phyloP scores from a whole-genome alignment of 2,329 filamentous ascomycete species.

The Colletotrichum sojae region DNA sequence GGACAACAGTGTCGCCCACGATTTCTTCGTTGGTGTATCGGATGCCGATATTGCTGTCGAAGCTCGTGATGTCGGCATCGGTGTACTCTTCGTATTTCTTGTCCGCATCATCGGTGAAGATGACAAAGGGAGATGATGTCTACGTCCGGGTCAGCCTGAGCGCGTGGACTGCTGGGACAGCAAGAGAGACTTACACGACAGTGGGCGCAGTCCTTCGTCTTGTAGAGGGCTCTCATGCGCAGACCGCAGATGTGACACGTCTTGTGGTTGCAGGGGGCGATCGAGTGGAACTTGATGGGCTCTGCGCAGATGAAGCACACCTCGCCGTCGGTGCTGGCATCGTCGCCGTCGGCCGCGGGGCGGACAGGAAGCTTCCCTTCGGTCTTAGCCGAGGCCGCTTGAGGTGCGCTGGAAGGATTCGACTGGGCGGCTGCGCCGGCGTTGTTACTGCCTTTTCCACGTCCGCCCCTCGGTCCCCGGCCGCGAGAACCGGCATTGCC shows the following conservation, averaged over 20 bases:
- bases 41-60: slow-evolving; percentile 90
- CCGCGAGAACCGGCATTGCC: slow-evolving; percentile 36
- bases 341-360: slow-evolving; percentile 46
- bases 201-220: slow-evolving; percentile 96
- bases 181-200: slow-evolving; percentile 76
- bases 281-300: slow-evolving; percentile 85
- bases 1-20: slow-evolving; percentile 88
- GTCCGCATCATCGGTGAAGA: slow-evolving; percentile 88
- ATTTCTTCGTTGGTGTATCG: slow-evolving; percentile 91
- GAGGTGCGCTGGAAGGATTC: slow-evolving; percentile 10
- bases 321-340: slow-evolving; percentile 76
- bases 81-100: slow-evolving; percentile 91
- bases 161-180: background rate
- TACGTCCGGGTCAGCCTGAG: slow-evolving; percentile 49
- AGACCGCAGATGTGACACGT: slow-evolving; percentile 97
- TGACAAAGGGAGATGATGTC: slow-evolving; percentile 83
- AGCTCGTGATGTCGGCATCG: slow-evolving; percentile 79
- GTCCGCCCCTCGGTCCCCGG: slow-evolving; percentile 34
- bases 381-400: slow-evolving; percentile 13
- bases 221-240: slow-evolving; percentile 92
- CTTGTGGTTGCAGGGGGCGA: slow-evolving; percentile 95
- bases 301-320: slow-evolving; percentile 99
- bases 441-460: slow-evolving; percentile 42
- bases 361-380: slow-evolving; percentile 43
- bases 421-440: slow-evolving; percentile 21